A percentile compares a stretch with the other conserved stretches of the same genome.
Conservation (phyloP, 306 rosid species). For the Geum urbanum region DNA sequence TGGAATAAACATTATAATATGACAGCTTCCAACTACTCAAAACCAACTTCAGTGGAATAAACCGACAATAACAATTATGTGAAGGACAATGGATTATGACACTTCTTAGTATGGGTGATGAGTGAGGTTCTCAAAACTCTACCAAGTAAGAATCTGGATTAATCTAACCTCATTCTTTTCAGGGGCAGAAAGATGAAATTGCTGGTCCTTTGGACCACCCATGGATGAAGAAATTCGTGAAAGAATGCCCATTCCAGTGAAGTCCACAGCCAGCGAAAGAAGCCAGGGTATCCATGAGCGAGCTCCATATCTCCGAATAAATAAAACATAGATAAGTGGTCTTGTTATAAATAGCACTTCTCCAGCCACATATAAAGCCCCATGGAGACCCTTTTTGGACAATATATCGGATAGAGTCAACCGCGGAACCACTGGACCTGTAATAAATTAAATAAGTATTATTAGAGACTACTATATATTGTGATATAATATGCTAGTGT, state of each 20-base stretch:
- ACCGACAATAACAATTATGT: not conserved
- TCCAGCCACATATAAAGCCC: conserved; percentile 58
- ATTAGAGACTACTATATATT: conserved; percentile 19
- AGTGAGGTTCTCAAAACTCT: too few relatives aligned
- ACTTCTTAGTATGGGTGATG: not conserved
- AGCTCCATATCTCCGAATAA: conserved; percentile 62
- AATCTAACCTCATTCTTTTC: conserved; percentile 85
- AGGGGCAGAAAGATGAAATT: conserved; percentile 45
- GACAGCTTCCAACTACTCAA: too few relatives aligned
- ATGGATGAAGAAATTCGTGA: conserved; percentile 45
- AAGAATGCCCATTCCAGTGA: conserved; percentile 53
- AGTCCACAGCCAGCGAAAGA: conserved; percentile 65
- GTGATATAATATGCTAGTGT: not conserved
- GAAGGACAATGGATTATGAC: conserved; percentile 4
- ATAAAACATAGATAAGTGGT: conserved; percentile 82
- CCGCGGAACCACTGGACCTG: conserved; percentile 52
- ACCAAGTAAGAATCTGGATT: conserved; percentile 13
- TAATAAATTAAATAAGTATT: conserved; percentile 28
- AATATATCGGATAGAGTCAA: conserved; percentile 52
- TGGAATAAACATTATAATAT: too few relatives aligned
- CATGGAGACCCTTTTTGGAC: conserved; percentile 64
- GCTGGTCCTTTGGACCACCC: conserved; percentile 34
- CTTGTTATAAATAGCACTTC: conserved; percentile 71
- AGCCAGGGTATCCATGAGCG: conserved; percentile 96
- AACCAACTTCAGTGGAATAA: too few relatives aligned